Evolutionary conservation across 108 stramenopile genomes (phyloP).

Genomic region (Conticribra guillardii): DNA sequence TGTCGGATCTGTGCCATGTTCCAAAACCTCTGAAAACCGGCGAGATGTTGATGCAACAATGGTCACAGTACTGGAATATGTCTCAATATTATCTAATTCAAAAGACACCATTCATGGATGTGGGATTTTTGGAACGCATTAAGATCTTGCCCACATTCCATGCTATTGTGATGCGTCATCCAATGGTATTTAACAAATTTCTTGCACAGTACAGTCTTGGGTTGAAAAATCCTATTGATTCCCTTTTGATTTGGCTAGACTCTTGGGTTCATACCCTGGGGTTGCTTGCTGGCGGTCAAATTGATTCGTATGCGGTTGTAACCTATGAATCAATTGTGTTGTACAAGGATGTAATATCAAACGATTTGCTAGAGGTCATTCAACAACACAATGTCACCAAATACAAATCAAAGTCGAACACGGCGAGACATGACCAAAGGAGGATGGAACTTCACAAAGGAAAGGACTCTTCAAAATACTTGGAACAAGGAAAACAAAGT

Average conservation of each 20-base stretch:
- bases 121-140: background rate
- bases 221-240: background rate
- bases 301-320: background rate
- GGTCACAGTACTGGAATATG: background rate
- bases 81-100: background rate
- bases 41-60: background rate
- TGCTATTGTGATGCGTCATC: background rate
- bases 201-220: background rate
- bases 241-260: background rate
- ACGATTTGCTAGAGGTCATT: background rate
- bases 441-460: background rate
- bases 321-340: background rate
- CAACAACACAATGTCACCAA: background rate
- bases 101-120: background rate
- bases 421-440: background rate
- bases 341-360: background rate
- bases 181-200: background rate
- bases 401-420: background rate
- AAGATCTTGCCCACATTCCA: background rate
- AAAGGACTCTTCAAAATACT: background rate
- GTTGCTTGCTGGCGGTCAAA: background rate
- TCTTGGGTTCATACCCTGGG: background rate
- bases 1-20: background rate
- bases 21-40: background rate
- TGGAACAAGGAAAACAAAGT: background rate